Conservation (phyloP, 1,284 basidiomycete species). For the Xerocomus nothofagi region DNA sequence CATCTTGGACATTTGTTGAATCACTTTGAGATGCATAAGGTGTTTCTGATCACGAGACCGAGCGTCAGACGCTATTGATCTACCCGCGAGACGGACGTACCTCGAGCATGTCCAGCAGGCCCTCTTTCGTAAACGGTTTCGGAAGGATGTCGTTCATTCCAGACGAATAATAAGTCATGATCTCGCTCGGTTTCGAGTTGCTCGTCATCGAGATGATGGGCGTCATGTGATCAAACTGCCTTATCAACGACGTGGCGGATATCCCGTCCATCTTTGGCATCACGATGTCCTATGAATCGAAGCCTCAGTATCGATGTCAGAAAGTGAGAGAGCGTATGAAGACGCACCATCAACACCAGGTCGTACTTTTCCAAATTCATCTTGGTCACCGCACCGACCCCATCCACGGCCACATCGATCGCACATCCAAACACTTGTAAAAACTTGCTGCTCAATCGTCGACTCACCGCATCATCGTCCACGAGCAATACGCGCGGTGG, state of each 20-base stretch:
- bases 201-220: constrained; percentile 98
- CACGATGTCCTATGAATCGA: constrained; percentile 72
- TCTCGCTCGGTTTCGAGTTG: constrained; percentile 88
- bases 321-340: background rate
- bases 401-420: constrained; percentile 93
- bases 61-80: background rate
- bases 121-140: constrained; percentile 95
- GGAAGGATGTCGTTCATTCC: constrained; percentile 98
- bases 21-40: constrained; percentile 88
- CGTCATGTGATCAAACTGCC: constrained; percentile 92
- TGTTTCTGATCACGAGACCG: constrained; percentile 66
- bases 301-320: background rate
- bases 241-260: constrained; percentile 88
- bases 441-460: constrained; percentile 89
- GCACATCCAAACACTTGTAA: constrained; percentile 94
- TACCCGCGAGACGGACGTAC: constrained; percentile 39
- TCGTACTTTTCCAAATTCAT: constrained; percentile 97
- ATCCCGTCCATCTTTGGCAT: constrained; percentile 94
- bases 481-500: constrained; percentile 88
- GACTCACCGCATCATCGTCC: constrained; percentile 92
- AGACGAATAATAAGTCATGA: constrained; percentile 86
- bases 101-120: constrained; percentile 89
- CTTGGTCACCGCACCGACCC: constrained; percentile 91
- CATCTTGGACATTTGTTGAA: constrained; percentile 77
- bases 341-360: constrained; percentile 86